Evolutionary conservation across 106 monocot genomes (phyloP).

Genomic region (Triglochin maritima): DNA sequence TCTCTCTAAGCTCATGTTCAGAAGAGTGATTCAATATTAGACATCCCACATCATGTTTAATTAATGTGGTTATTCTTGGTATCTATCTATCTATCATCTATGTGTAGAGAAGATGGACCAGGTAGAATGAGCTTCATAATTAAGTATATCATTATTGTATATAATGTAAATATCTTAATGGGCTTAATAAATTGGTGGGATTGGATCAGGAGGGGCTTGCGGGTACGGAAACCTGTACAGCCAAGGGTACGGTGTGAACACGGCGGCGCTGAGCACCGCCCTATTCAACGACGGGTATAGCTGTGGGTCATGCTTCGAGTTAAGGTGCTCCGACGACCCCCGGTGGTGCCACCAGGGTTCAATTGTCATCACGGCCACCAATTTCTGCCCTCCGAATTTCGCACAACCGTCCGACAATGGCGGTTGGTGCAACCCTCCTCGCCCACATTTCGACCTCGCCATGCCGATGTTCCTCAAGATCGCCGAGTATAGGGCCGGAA

Average conservation of each 20-base stretch:
- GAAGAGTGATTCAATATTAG: too few species aligned
- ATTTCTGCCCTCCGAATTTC: constrained; percentile 85
- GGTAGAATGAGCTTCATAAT: too few species aligned
- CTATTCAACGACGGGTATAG: constrained; percentile 64
- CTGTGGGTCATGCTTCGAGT: constrained; percentile 77
- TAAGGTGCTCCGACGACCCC: constrained; percentile 48
- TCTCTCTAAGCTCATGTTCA: too few species aligned
- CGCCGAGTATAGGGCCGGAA: constrained; percentile 19
- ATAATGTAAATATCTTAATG: too few species aligned
- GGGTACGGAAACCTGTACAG: constrained; percentile 55
- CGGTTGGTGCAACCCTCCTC: constrained; percentile 28
- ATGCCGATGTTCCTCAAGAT: constrained; percentile 29
- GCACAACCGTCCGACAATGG: constrained; percentile 48
- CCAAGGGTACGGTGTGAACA: constrained; percentile 39
- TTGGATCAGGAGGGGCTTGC: constrained; percentile 45
- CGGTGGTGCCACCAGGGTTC: constrained; percentile 45
- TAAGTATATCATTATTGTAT: too few species aligned
- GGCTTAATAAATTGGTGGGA: background rate
- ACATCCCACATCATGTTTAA: too few species aligned
- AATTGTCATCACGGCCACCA: constrained; percentile 66
- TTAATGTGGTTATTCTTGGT: background rate
- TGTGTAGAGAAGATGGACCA: too few species aligned
- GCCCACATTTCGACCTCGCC: constrained; percentile 27
- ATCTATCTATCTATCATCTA: background rate
- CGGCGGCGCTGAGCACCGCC: constrained; percentile 68